A percentile compares a stretch with the other conserved stretches of the same genome.
These are phyloP conservation scores for Colletotrichum echinochloae DNA, from an alignment of 2,329 filamentous ascomycete genomes.

Conservation along the genomic window DNA sequence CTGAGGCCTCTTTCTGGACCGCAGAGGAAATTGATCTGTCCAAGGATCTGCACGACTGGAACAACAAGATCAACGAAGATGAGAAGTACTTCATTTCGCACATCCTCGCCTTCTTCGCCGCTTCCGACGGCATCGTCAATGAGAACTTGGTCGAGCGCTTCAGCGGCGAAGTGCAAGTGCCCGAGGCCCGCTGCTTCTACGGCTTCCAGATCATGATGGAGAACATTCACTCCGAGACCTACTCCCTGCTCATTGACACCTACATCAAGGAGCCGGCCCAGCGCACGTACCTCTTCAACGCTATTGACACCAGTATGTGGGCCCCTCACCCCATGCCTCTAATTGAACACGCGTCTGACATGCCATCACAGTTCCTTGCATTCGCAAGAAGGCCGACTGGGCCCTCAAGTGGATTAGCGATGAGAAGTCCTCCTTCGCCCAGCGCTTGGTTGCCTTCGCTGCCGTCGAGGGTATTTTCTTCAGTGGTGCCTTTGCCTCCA, in stretches of 20 bases:
- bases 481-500: conserved; percentile 96
- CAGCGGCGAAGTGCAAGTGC: conserved; percentile 95
- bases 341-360: conserved; percentile 54
- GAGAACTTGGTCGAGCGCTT: conserved; percentile 99
- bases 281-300: conserved; percentile 95
- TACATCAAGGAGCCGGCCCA: conserved; percentile 99
- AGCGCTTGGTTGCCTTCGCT: conserved; percentile 95
- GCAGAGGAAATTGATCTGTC: conserved; percentile 99
- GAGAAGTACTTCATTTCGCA: conserved; percentile 99
- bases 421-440: conserved; percentile 92
- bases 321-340: conserved; percentile 57
- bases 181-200: conserved; percentile 99
- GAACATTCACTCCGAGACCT: conserved; percentile 99
- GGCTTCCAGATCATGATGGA: conserved; percentile 99
- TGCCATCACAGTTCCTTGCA: conserved; percentile 81
- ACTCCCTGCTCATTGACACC: conserved; percentile 98
- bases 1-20: conserved; percentile 99
- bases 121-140: conserved; percentile 98
- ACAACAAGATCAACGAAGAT: conserved; percentile 95
- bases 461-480: conserved; percentile 99
- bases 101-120: conserved; percentile 98
- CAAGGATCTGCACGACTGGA: conserved; percentile 99
- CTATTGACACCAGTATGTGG: conserved; percentile 91
- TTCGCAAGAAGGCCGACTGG: conserved; percentile 99
- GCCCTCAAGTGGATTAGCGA: conserved; percentile 95